Base-by-base conservation (phyloP, 306 rosid genomes). In the Ceratonia siliqua region DNA sequence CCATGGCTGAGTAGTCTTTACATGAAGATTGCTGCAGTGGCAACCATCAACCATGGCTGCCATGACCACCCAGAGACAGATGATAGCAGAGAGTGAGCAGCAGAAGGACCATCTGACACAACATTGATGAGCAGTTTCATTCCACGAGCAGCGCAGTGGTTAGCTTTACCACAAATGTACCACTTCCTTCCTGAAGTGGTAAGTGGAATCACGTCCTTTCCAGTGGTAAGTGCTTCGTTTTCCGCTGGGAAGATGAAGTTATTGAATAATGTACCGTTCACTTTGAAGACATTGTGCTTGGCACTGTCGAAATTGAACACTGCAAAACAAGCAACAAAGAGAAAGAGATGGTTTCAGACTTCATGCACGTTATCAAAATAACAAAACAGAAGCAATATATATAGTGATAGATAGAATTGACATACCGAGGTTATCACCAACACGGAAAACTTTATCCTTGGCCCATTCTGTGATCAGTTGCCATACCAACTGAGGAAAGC, bases 371-470 rank as follows among this genome's bases (percentile, higher is more conserved):
- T n/a, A n/a, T n/a, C n/a, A n/a, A n/a, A n/a, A n/a, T n/a, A n/a
- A n/a, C n/a, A n/a, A n/a, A n/a, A n/a, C n/a, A n/a, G n/a, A n/a
- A n/a, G n/a, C n/a, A n/a, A n/a, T n/a, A n/a, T n/a, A n/a, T n/a
- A n/a, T n/a, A n/a, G n/a, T n/a, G n/a, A n/a, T n/a, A n/a, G n/a
- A n/a, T n/a, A n/a, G n/a, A n/a, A n/a, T n/a, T n/a, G n/a, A 49
- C 63, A 0, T 76, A 86, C 87, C 83, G 64, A 87, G 81, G 57
- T 24, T 74, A 70, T 84, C 91, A 9, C 91, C 89, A 48, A 84
- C 84, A 2, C 0, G 75, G 24, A 87, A 84, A 46, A 67, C 75
- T 62, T 82, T 82, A 46, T 30, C 85, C 10, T 77, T 25, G 9
- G 91, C 68, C 89, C 89, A 87, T 0, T 33, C 46, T 27, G 74